phyloP scores from a whole-genome alignment of 176 grass and related monocot species.

The Phragmites australis region DNA sequence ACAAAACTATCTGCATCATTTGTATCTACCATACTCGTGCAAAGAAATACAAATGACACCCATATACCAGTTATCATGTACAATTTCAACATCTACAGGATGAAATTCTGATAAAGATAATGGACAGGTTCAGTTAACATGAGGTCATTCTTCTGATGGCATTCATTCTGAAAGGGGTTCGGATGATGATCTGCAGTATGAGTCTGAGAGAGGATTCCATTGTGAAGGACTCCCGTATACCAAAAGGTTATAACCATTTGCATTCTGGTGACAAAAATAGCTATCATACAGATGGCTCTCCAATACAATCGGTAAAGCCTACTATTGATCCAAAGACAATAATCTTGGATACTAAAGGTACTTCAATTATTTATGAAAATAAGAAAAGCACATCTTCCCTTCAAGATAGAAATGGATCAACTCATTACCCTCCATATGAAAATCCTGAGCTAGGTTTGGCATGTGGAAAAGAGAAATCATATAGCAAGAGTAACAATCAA shows the following conservation, averaged over 20 bases:
- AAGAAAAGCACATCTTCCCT: constrained; percentile 40
- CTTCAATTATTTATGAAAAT: constrained; percentile 29
- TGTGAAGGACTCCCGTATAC: constrained; percentile 38
- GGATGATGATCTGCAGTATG: constrained; percentile 49
- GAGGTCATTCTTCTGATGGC: constrained; percentile 33
- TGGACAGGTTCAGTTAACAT: constrained; percentile 37
- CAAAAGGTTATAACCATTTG: constrained; percentile 46
- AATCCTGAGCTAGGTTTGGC: constrained; percentile 33
- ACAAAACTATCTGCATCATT: too few species aligned
- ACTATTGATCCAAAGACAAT: constrained; percentile 32
- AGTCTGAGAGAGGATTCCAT: constrained; percentile 46
- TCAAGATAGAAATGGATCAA: constrained; percentile 47
- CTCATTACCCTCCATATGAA: constrained; percentile 38
- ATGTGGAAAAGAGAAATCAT: constrained; percentile 50
- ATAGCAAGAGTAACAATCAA: constrained; percentile 55
- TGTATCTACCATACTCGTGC: too few species aligned
- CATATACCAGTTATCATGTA: too few species aligned
- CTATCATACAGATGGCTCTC: constrained; percentile 36
- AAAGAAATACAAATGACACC: too few species aligned
- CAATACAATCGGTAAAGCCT: constrained; percentile 36
- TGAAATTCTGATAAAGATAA: too few species aligned
- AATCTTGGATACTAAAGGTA: constrained; percentile 42
- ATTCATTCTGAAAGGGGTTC: constrained; percentile 27
- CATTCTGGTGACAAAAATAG: constrained; percentile 49
- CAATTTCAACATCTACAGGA: too few species aligned